Evolutionary conservation across 305 asterid species (phyloP).

Genomic region (Fraxinus baroniana): DNA sequence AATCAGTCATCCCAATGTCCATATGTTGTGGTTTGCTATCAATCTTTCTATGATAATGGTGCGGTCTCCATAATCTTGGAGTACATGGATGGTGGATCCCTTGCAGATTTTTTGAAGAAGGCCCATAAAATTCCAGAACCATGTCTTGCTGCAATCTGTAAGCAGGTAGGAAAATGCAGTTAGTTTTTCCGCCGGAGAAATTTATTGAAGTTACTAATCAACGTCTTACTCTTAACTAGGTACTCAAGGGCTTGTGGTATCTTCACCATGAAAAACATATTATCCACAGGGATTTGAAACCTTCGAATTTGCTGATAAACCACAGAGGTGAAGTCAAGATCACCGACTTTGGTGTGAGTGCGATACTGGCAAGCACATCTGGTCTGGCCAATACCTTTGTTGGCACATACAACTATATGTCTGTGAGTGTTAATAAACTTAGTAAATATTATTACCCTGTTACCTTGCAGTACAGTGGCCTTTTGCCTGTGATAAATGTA

Average conservation of each 20-base stretch:
- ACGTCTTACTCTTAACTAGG: slow-evolving; percentile 41
- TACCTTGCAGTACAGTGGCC: background rate
- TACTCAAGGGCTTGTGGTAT: slow-evolving; percentile 95
- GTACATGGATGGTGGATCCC: slow-evolving; percentile 98
- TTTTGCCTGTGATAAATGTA: background rate
- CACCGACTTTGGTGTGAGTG: slow-evolving; percentile 97
- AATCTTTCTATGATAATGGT: slow-evolving; percentile 94
- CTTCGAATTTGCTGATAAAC: slow-evolving; percentile 86
- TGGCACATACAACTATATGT: slow-evolving; percentile 98
- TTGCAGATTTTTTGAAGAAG: slow-evolving; percentile 83
- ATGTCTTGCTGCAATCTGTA: slow-evolving; percentile 90
- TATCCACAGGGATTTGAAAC: slow-evolving; percentile 92
- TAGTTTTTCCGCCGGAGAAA: slow-evolving; percentile 5
- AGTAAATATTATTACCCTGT: background rate
- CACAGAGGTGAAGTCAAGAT: slow-evolving; percentile 97
- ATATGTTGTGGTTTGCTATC: slow-evolving; percentile 78
- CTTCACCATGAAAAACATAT: slow-evolving; percentile 97
- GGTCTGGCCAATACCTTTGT: slow-evolving; percentile 89
- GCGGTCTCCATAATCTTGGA: slow-evolving; percentile 90
- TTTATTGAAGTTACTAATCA: slow-evolving; percentile 3
- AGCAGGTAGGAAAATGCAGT: slow-evolving; percentile 55
- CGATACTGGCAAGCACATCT: slow-evolving; percentile 76
- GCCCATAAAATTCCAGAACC: slow-evolving; percentile 79
- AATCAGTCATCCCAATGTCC: slow-evolving; percentile 95
- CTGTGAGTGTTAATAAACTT: slow-evolving; percentile 61